Percentiles rank a stretch among this genome's conserved stretches.
These are phyloP conservation scores for Naegleria gruberi DNA, from an alignment of 208 protist genomes.

Conservation along the genomic window DNA sequence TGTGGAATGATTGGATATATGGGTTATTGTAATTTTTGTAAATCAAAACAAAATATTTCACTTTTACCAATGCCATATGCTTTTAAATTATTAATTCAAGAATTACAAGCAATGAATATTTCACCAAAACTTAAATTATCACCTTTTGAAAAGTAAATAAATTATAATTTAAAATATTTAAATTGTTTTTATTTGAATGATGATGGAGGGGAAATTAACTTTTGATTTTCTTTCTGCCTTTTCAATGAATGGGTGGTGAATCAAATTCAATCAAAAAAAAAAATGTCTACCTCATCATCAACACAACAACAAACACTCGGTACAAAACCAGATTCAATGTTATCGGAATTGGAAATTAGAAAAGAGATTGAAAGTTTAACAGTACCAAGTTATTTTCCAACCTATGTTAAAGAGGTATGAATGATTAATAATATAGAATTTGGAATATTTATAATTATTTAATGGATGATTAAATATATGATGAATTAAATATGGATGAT, in stretches of 20 bases:
- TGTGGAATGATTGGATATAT: slow-evolving; percentile 78
- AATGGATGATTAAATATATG: too few species aligned
- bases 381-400: background rate
- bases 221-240: too few species aligned
- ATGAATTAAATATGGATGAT: too few species aligned
- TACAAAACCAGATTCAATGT: too few species aligned
- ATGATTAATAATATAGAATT: background rate
- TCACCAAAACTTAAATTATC: slow-evolving; percentile 47
- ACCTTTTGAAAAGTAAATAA: background rate
- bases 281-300: background rate
- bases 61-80: slow-evolving; percentile 97
- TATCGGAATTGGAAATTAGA: background rate
- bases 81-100: slow-evolving; percentile 99
- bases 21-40: slow-evolving; percentile 89
- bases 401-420: background rate
- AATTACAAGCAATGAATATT: slow-evolving; percentile 97
- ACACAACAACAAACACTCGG: too few species aligned
- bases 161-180: too few species aligned
- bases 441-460: too few species aligned
- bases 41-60: slow-evolving; percentile 56
- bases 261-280: background rate
- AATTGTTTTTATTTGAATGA: too few species aligned
- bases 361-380: background rate
- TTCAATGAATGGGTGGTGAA: too few species aligned
- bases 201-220: too few species aligned